Evolutionary conservation across 2,329 filamentous ascomycete genomes (phyloP).

Genomic region (Aureobasidium sp.): DNA sequence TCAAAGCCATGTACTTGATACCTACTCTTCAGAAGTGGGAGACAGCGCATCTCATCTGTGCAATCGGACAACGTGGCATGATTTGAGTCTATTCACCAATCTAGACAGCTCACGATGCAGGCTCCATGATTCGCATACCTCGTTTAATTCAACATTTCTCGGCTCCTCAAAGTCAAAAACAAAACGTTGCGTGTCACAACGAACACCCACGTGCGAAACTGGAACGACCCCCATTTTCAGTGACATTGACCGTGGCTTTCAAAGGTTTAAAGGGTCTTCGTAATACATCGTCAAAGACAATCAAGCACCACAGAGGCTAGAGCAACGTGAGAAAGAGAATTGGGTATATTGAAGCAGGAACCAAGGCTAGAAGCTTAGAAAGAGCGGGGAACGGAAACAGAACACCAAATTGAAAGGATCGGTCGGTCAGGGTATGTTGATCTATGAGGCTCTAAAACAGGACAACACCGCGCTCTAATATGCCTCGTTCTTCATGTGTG

Average conservation of each 20-base stretch:
- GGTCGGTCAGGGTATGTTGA: constrained; percentile 6
- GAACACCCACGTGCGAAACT: not conserved
- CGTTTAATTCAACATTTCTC: not conserved
- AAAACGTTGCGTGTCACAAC: not conserved
- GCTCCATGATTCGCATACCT: not conserved
- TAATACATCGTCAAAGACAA: not conserved
- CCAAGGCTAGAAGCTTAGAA: not conserved
- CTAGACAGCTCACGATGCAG: not conserved
- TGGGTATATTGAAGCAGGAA: constrained; percentile 4
- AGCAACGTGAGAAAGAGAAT: not conserved
- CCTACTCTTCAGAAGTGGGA: not conserved
- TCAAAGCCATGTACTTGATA: constrained; percentile 2
- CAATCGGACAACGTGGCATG: not conserved
- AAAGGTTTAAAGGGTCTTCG: not conserved
- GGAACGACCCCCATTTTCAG: not conserved
- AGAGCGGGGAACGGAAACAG: not conserved
- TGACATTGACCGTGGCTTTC: too few relatives aligned
- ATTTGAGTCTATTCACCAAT: not conserved
- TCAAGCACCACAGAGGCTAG: not conserved
- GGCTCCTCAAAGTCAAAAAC: not conserved
- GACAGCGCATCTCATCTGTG: not conserved
- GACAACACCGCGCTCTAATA: constrained; percentile 16
- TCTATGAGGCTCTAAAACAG: constrained; percentile 14
- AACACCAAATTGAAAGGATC: constrained; percentile 5
- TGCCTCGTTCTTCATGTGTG: constrained; percentile 6